Base-by-base conservation (phyloP, 78 protist species). In the Dictyostelium brefeldianum region DNA sequence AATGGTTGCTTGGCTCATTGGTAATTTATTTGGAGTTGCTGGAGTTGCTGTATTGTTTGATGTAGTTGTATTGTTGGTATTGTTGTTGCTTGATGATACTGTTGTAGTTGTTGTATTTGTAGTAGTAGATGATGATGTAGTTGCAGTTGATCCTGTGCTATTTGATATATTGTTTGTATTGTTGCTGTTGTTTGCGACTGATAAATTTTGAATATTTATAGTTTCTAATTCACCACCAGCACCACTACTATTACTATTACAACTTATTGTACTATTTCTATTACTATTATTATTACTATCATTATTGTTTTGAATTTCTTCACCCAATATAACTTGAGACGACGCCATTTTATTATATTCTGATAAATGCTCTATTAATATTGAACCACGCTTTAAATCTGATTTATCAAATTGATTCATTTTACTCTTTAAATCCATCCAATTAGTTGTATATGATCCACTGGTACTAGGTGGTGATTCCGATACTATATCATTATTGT, bases 261-360 rank as follows among this genome's bases (percentile, higher is more conserved):
- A 36, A 36, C 43, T 36, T 36, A 36, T 36, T 36, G 43, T 36
- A 36, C 43, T 36, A 36, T 36, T 36, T 36, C 43, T 77, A 48
- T 48, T 54, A 41, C 31, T 64, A 46, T 81, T 50, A 17, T n/a
- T 73, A 8, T 27, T 71, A 20, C 29, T n/a, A 15, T 2, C 29
- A 50, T 36, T 9, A 43, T 54, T 62, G 18, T 50, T 14, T 50
- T 14, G 18, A 54, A 22, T 15, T 29, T 77, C 85, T 56, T 59
- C 62, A 11, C 54, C 64, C 17, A 65, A 12, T 9, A 83, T 70
- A 9, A 87, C 78, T 64, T 87, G 82, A 4, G 84, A 77, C 57
- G 92, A 47, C n/a, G 83, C 83, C 84, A 87, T 57, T 77, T 77
- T 87, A 65, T 87, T 56, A 46, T 59, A 57, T 57, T 87, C 92